A percentile compares a stretch with the other conserved stretches of the same genome.
phyloP scores from a whole-genome alignment of 345 rosid species.

The Populus simonii region DNA sequence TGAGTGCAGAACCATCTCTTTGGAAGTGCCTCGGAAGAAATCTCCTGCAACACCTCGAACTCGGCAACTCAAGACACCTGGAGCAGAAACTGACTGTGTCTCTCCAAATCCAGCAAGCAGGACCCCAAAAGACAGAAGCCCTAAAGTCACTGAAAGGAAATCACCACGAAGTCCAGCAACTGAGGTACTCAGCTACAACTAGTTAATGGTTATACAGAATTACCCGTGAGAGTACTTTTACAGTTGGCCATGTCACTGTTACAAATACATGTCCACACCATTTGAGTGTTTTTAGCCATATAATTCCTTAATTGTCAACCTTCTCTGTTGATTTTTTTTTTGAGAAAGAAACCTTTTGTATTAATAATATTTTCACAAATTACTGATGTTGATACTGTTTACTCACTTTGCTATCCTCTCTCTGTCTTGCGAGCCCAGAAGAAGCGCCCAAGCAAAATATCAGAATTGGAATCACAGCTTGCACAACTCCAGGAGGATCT shows the following conservation, averaged over 20 bases:
- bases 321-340: background rate
- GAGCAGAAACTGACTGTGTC: slow-evolving; percentile 43
- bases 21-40: slow-evolving; percentile 68
- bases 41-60: slow-evolving; percentile 65
- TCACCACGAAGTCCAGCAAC: slow-evolving; percentile 59
- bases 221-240: background rate
- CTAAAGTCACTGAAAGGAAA: slow-evolving; percentile 67
- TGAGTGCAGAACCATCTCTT: slow-evolving; percentile 46
- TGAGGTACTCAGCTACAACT: slow-evolving; percentile 55
- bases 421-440: slow-evolving; percentile 44
- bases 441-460: slow-evolving; percentile 48
- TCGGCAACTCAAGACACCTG: slow-evolving; percentile 56
- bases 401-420: slow-evolving; percentile 2
- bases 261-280: background rate
- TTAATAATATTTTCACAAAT: background rate
- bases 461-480: slow-evolving; percentile 64
- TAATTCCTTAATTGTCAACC: background rate
- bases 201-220: background rate
- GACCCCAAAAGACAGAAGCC: slow-evolving; percentile 68
- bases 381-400: slow-evolving; percentile 7
- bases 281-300: background rate
- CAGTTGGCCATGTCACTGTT: background rate
- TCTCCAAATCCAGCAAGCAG: slow-evolving; percentile 49
- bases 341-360: background rate
- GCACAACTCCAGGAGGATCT: slow-evolving; percentile 80